Evolutionary conservation across 768 basidiomycete genomes (phyloP), one percentile per base, ranked within the genome.

Genomic region (Tricholoma sp.): DNA sequence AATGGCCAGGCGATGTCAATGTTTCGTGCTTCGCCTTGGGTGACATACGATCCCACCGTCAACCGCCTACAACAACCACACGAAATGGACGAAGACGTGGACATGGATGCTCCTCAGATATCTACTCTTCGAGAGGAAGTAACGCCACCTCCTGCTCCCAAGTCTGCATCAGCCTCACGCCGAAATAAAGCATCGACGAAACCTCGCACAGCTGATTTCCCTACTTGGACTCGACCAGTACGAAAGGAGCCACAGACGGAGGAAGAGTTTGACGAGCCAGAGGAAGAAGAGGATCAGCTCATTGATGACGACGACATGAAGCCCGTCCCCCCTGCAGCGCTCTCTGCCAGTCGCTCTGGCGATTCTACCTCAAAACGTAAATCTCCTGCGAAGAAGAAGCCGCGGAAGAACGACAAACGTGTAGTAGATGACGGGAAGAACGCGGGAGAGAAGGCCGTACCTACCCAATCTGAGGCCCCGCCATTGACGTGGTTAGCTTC

Each of bases 31-130:
- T 82, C 83, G 61, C 82, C 83, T 62, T 84, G 83, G 82, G 80
- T 83, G 58, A 68, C 74, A 55, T 83, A 83, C 73, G 76, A 80
- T 65, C 80, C 75, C 42, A 62, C 71, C 52, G 50, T 59, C 57
- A 57, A 66, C 52, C 61, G 61, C 59, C 64, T 58, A 53, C 66
- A 60, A 55, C 63, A 63, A 50, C 65, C 65, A 52, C 54, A 64
- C 64, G 61, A 69, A 24, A 74, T 74, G 73, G 75, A 77, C 66
- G 70, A 75, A 41, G 80, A 81, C 64, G 69, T 77, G 48, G 77
- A 80, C 61, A 89, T 91, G 87, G 90, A 91, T 37, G 87, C 89
- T 33, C 90, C 90, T 36, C 84, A 84, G 61, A 91, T 92, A 54
- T 91, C 89, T 24, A 91, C 85, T 29, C 80, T 91, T 33, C 77